A percentile compares a stretch with the other conserved stretches of the same genome.
phyloP scores from a whole-genome alignment of 1,139 yeast species.

The Yamadazyma diospyri region DNA sequence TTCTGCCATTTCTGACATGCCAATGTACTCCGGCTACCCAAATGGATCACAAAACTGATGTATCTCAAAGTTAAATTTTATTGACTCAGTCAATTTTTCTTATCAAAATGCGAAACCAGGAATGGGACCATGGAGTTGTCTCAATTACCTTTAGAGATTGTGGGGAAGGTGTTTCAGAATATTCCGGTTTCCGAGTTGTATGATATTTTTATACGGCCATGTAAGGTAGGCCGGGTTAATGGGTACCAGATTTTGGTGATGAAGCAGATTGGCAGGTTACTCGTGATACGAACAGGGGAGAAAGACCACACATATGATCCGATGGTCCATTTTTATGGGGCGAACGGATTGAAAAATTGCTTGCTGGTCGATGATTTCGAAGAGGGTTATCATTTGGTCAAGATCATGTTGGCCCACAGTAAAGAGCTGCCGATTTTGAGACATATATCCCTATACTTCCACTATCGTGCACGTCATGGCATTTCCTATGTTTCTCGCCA shows the following conservation, averaged over 20 bases:
- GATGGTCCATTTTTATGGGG: constrained; percentile 12
- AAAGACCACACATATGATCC: constrained; percentile 7
- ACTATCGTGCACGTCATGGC: not conserved
- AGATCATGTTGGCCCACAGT: constrained; percentile 10
- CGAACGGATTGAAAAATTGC: constrained; percentile 2
- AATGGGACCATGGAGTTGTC: too few species aligned
- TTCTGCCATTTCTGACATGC: not conserved
- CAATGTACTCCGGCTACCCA: too few species aligned
- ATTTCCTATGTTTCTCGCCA: constrained; percentile 2
- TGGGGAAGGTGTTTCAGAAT: constrained; percentile 11
- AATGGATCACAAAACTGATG: too few species aligned
- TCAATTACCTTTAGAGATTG: constrained; percentile 11
- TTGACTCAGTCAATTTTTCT: too few species aligned
- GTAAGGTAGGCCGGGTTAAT: constrained; percentile 1
- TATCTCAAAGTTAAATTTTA: too few species aligned
- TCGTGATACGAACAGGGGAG: constrained; percentile 6
- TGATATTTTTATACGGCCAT: constrained; percentile 13
- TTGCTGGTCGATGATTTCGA: constrained; percentile 14
- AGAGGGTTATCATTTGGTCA: constrained; percentile 12
- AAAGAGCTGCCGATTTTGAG: constrained; percentile 13
- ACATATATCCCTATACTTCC: constrained; percentile 15
- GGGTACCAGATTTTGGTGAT: constrained; percentile 5
- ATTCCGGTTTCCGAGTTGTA: constrained; percentile 13
- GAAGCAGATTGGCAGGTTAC: constrained; percentile 5
- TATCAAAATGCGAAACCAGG: too few species aligned